Conservation (phyloP, 129 eudicot genomes). For the Artemisia annua region DNA sequence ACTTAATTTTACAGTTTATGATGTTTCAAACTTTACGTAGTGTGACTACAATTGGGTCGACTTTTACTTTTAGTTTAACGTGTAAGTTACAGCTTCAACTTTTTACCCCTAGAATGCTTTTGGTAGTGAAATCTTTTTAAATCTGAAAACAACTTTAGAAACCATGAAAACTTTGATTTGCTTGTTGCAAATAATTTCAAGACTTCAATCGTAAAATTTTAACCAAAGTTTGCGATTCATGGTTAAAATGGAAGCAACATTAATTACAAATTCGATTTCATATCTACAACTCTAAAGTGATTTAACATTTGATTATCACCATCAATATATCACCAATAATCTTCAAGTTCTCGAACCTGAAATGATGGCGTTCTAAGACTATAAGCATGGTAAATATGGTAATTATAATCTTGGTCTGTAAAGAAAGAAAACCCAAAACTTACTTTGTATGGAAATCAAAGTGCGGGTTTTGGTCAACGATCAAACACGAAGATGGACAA, state of each 20-base stretch:
- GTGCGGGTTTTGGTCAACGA: conserved; percentile 12
- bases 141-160: no score
- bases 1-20: no score
- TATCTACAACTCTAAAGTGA: conserved; percentile 15
- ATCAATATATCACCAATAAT: background rate
- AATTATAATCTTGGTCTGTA: background rate
- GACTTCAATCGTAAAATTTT: no score
- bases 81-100: no score
- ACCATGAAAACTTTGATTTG: no score
- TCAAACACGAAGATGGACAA: conserved; percentile 73
- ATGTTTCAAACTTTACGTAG: no score
- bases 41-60: no score
- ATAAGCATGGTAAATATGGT: background rate
- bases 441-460: conserved; percentile 8
- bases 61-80: no score
- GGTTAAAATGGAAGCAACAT: conserved; percentile 1
- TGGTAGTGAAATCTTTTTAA: no score
- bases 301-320: conserved; percentile 11
- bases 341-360: conserved; percentile 29
- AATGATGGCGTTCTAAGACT: background rate
- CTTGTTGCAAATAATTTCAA: no score
- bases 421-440: conserved; percentile 11
- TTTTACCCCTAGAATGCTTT: no score
- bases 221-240: background rate
- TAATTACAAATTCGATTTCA: conserved; percentile 6